Evolutionary conservation across 116 monocot genomes (phyloP).

Genomic region (Phalaenopsis hybrid): DNA sequence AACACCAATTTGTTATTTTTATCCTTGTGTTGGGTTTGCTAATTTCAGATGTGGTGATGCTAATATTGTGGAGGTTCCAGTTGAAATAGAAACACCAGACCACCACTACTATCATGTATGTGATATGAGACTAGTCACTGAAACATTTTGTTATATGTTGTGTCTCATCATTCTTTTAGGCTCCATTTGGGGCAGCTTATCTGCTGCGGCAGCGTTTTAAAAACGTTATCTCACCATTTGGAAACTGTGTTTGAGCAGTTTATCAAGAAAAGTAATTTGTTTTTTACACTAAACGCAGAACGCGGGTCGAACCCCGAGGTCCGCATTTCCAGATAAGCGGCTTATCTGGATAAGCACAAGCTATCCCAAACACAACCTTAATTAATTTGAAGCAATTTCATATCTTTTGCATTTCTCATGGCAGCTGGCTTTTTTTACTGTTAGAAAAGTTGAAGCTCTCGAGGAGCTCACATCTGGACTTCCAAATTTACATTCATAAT

Average conservation of each 20-base stretch:
- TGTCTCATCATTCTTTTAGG: no score
- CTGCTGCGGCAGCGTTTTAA: no score
- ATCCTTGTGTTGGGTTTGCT: not conserved
- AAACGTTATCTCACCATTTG: no score
- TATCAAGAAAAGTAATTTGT: no score
- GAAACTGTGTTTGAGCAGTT: no score
- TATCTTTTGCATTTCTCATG: not conserved
- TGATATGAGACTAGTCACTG: not conserved
- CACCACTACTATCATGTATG: slow-evolving; percentile 54
- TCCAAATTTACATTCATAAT: no score
- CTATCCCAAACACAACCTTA: no score
- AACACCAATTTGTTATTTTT: not conserved
- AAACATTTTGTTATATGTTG: not conserved
- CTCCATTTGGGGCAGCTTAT: no score
- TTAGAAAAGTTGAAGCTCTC: slow-evolving; percentile 33
- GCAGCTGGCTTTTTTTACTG: slow-evolving; percentile 47
- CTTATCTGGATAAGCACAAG: no score
- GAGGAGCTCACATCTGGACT: slow-evolving; percentile 21
- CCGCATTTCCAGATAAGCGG: no score
- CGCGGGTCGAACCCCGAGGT: no score
- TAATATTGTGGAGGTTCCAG: slow-evolving; percentile 44
- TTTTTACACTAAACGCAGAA: no score
- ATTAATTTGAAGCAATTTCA: not conserved
- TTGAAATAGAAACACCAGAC: slow-evolving; percentile 49
- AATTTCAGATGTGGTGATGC: slow-evolving; percentile 35